Conservation (phyloP, 2,329 filamentous ascomycete genomes). For the Penicillium sp. region DNA sequence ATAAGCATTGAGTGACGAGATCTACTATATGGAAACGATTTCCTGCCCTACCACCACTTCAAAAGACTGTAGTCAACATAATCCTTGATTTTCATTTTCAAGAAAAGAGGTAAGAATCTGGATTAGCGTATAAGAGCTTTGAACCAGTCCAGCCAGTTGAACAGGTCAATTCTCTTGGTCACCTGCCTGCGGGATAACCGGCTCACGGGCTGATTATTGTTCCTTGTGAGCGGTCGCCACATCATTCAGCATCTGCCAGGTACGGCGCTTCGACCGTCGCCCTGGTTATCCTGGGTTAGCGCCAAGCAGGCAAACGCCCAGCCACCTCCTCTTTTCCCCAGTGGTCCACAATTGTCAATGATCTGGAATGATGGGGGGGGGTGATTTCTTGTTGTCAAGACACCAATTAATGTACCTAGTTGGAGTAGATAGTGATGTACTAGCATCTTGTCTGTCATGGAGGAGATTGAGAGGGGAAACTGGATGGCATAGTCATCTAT, state of each 20-base stretch:
- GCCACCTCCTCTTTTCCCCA: background rate
- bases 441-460: background rate
- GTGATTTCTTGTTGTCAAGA: background rate
- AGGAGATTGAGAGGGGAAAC: background rate
- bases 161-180: background rate
- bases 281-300: background rate
- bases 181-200: background rate
- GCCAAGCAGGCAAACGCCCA: conserved; percentile 10
- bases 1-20: background rate
- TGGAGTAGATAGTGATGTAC: background rate
- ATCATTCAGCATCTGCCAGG: conserved; percentile 34
- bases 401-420: background rate
- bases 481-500: background rate
- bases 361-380: no score
- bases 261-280: conserved; percentile 32
- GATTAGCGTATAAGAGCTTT: background rate
- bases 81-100: background rate
- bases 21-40: background rate
- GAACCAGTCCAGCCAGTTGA: background rate
- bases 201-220: background rate
- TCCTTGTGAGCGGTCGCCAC: background rate
- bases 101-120: background rate
- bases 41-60: no score
- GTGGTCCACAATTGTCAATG: background rate
- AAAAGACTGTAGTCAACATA: background rate